phyloP scores from a whole-genome alignment of 495 filamentous ascomycete genomes.

The Penicillium desertorum region DNA sequence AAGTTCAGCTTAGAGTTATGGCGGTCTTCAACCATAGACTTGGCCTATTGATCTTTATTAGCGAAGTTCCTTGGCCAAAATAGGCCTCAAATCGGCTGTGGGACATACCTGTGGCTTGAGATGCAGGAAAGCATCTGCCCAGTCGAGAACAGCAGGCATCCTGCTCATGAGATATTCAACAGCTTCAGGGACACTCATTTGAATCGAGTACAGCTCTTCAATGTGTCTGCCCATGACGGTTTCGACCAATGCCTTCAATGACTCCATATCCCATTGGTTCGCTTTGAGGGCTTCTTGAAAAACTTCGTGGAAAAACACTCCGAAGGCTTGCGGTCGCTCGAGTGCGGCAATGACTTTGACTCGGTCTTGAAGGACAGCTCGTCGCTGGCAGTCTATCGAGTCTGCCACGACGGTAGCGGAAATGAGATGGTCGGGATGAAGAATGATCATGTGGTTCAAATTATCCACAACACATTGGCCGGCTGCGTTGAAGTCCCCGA shows the following conservation, averaged over 20 bases:
- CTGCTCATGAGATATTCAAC: slow-evolving; percentile 75
- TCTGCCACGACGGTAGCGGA: slow-evolving; percentile 92
- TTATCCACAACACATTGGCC: slow-evolving; percentile 76
- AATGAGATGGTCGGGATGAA: slow-evolving; percentile 94
- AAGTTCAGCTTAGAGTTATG: slow-evolving; percentile 70
- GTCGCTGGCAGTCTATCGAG: slow-evolving; percentile 82
- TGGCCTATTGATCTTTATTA: slow-evolving; percentile 46
- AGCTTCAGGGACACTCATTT: slow-evolving; percentile 68
- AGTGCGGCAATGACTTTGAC: slow-evolving; percentile 82
- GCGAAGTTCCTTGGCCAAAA: neutral
- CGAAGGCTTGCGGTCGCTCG: slow-evolving; percentile 78
- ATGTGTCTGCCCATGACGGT: slow-evolving; percentile 66
- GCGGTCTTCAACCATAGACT: slow-evolving; percentile 75
- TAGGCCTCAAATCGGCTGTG: neutral
- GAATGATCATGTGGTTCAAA: slow-evolving; percentile 76
- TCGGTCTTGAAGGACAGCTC: slow-evolving; percentile 89
- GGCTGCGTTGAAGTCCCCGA: slow-evolving; percentile 68
- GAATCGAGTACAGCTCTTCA: slow-evolving; percentile 82
- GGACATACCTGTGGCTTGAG: slow-evolving; percentile 64
- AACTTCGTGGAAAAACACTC: slow-evolving; percentile 87
- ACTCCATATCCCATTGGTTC: slow-evolving; percentile 75
- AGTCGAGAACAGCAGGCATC: slow-evolving; percentile 71
- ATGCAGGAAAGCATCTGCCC: slow-evolving; percentile 80
- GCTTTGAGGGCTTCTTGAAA: slow-evolving; percentile 86
- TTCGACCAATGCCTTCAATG: slow-evolving; percentile 62